Base-by-base conservation (phyloP, 306 rosid species). In the Arachis stenosperma region DNA sequence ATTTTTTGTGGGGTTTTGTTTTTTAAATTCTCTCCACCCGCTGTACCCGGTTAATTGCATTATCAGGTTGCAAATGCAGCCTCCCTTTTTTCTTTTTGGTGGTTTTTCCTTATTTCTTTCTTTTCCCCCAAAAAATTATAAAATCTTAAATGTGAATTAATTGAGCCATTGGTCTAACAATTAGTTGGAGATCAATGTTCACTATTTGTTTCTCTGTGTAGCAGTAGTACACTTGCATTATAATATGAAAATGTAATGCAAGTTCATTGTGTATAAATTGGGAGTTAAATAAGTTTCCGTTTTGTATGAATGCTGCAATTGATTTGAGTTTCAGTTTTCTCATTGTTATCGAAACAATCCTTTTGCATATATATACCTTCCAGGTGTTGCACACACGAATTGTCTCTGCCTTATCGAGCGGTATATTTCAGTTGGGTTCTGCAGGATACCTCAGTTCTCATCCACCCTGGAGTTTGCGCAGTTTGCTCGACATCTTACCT, bases 401-500 rank as follows among this genome's bases (percentile, higher is more conserved):
- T n/a, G 51, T 10, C 65, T 60, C 33, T 6, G 52, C 50, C 43
- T 54, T 62, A 58, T 36, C 36, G 69, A 47, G 37, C 56, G 51
- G 39, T 39, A 4, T 50, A 13, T 71, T 74, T 27, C 15, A 43
- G 78, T 55, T 75, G 61, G 69, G 3, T 65, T 65, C 33, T 54
- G 22, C n/a, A 27, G 65, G 58, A 65, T 46, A 10, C 43, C 66
- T 55, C 60, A 55, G 60, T 55, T 55, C 22, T 55, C 66, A 22
- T 27, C 14, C 81, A 84, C 76, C 83, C 83, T 64, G 92, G 92
- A 80, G 86, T 84, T 69, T 88, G 94, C 81, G 76, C 87, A 40
- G 91, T 84, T 59, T 91, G 90, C 81, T 81, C 82, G 67, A 71
- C 87, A 77, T 83, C 86, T 27, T 88, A 83, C 82, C 87, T 78